phyloP scores from a whole-genome alignment of 495 filamentous ascomycete species.

The Penicillium canescens region DNA sequence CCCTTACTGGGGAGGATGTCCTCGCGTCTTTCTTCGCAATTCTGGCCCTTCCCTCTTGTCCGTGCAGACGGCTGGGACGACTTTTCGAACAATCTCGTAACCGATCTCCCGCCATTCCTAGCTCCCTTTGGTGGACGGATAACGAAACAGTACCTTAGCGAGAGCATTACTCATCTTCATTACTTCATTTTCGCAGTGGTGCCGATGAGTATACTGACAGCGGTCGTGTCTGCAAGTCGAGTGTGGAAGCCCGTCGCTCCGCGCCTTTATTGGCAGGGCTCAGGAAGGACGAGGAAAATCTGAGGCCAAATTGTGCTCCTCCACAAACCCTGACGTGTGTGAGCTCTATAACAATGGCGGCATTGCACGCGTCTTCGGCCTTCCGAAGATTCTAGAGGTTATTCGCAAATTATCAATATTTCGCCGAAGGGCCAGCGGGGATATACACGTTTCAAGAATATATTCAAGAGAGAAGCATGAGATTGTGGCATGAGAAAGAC shows the following conservation, averaged over 20 bases:
- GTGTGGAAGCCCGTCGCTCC: neutral
- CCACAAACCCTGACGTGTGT: neutral
- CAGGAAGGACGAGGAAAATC: neutral
- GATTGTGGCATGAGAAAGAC: no score
- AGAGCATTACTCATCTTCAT: neutral
- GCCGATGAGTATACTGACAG: neutral
- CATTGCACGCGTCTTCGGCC: neutral
- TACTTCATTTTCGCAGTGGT: neutral
- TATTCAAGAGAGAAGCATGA: neutral
- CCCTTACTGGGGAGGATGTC: no score
- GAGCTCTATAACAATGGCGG: constrained; percentile 1
- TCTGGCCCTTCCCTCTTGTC: neutral
- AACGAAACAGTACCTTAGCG: neutral
- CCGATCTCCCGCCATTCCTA: neutral
- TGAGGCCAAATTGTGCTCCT: neutral
- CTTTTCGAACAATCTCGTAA: constrained; percentile 1
- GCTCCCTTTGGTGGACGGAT: neutral
- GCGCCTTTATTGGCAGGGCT: neutral
- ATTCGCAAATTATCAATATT: neutral
- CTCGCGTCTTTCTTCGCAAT: no score
- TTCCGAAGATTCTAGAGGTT: neutral
- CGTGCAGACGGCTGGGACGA: neutral
- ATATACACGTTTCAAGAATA: neutral
- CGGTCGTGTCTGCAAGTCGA: neutral
- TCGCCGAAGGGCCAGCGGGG: neutral